Percentiles rank a stretch among this genome's conserved stretches.
phyloP scores from a whole-genome alignment of 768 basidiomycete species.

The Xerocomellus amylosporus region DNA sequence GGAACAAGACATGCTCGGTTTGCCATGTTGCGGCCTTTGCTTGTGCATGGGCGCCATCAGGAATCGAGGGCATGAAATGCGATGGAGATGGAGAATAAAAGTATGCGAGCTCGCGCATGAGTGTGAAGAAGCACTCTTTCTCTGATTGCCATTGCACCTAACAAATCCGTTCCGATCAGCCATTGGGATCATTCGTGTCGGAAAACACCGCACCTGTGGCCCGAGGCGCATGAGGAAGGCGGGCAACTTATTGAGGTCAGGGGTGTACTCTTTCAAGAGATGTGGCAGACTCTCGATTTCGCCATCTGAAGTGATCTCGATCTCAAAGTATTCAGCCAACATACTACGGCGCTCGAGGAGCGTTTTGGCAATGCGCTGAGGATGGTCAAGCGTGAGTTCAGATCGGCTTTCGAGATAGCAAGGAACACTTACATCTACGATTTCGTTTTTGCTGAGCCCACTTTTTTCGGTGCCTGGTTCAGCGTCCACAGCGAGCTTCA shows the following conservation, averaged over 20 bases:
- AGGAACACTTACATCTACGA: conserved; percentile 60
- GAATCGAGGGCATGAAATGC: conserved; percentile 13
- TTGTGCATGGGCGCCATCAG: conserved; percentile 38
- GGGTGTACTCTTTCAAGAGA: conserved; percentile 82
- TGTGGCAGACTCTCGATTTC: conserved; percentile 75
- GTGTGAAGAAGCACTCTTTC: conserved; percentile 77
- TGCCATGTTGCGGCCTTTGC: conserved; percentile 73
- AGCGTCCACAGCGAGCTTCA: conserved; percentile 78
- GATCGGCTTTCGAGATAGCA: not conserved
- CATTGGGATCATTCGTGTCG: not conserved
- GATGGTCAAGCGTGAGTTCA: not conserved
- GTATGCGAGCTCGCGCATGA: conserved; percentile 86
- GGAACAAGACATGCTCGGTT: conserved; percentile 88
- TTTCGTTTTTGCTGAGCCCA: conserved; percentile 54
- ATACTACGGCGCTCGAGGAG: conserved; percentile 68
- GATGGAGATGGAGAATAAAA: conserved; percentile 69
- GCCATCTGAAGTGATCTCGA: conserved; percentile 66
- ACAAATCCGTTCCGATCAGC: not conserved
- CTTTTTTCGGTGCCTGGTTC: conserved; percentile 50
- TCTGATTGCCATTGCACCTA: conserved; percentile 91
- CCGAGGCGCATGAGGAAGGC: conserved; percentile 88
- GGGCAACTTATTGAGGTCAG: conserved; percentile 88
- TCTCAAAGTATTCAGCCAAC: conserved; percentile 89
- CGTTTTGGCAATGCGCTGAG: conserved; percentile 62
- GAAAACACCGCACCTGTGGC: conserved; percentile 59